These are phyloP conservation scores for Thermothielavioides terrestris DNA, from an alignment of 495 filamentous ascomycete species.

Conservation along the genomic window DNA sequence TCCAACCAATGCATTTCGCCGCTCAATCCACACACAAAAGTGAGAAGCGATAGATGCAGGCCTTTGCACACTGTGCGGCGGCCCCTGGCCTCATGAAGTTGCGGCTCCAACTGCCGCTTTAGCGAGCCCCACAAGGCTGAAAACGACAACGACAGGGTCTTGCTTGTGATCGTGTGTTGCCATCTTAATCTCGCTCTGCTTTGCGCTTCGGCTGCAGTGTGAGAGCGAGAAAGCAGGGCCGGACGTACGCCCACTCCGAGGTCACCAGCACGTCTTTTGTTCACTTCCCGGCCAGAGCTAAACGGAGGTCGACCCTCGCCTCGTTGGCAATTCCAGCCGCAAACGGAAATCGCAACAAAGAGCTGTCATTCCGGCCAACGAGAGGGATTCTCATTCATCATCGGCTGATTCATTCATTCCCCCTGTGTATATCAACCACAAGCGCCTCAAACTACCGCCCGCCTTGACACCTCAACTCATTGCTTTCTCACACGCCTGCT, in stretches of 20 bases:
- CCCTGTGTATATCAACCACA: neutral
- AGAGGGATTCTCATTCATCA: neutral
- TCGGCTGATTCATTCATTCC: neutral
- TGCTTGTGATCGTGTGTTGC: too few species aligned
- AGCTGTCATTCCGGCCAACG: neutral
- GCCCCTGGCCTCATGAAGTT: neutral
- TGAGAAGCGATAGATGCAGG: neutral
- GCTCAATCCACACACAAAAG: neutral
- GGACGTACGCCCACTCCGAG: too few species aligned
- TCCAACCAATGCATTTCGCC: neutral
- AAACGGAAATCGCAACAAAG: slow-evolving; percentile 2
- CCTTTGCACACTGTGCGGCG: neutral
- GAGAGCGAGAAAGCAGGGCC: too few species aligned
- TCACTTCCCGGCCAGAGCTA: too few species aligned
- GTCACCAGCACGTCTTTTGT: neutral
- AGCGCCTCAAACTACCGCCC: neutral
- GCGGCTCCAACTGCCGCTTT: neutral
- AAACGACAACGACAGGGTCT: neutral
- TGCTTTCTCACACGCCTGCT: neutral
- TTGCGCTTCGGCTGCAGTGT: neutral
- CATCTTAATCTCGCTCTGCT: too few species aligned
- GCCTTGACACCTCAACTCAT: neutral
- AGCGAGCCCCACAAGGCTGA: slow-evolving; percentile 17
- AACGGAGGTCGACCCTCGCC: neutral
- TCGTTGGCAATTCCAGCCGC: neutral